Evolutionary conservation across 2,329 filamentous ascomycete genomes (phyloP), one percentile per base, ranked within the genome.

Genomic region (Metarhizium anisopliae): DNA sequence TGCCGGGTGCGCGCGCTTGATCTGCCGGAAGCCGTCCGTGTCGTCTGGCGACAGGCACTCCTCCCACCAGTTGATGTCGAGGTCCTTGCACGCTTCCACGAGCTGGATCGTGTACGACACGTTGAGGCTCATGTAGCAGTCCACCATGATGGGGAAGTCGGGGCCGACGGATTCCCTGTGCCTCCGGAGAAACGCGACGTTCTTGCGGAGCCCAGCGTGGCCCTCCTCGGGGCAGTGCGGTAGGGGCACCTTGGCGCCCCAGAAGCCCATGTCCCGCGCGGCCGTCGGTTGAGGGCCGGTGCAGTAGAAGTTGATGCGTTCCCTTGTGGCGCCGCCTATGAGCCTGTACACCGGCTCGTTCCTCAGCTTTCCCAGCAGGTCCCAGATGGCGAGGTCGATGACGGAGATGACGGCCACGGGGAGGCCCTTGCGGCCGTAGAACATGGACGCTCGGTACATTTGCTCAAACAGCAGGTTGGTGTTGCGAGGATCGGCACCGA

Each of bases 11-110:
- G 92, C 92, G 52, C 86, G 84, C 79, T 96, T 96, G 74, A 96
- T 85, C 68, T 90, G 84, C 61, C 84, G 87, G 65, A 95, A 95
- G 56, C 92, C 92, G 65, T 96, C 92, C 51, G 88, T 90, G 75
- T 96, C 92, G 71, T 96, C 92, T 11, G 92, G 92, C 35, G 86
- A 88, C 59, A 96, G 76, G 61, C 90, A 95, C 76, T 96, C 92
- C 75, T 96, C 92, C 90, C 90, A 96, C 92, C 92, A 96, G 76
- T 96, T 91, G 69, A 96, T 92, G 71, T 93, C 82, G 62, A 96
- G 81, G 62, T 91, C 85, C 63, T 89, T 82, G 68, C 87, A 90
- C 53, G 86, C 87, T 73, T 92, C 89, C 58, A 89, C 92, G 29
- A 96, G 79, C 72, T 96, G 87, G 63, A 96, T 95, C 4, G 90